phyloP scores from a whole-genome alignment of 768 basidiomycete species.

The Russula dissimulans region DNA sequence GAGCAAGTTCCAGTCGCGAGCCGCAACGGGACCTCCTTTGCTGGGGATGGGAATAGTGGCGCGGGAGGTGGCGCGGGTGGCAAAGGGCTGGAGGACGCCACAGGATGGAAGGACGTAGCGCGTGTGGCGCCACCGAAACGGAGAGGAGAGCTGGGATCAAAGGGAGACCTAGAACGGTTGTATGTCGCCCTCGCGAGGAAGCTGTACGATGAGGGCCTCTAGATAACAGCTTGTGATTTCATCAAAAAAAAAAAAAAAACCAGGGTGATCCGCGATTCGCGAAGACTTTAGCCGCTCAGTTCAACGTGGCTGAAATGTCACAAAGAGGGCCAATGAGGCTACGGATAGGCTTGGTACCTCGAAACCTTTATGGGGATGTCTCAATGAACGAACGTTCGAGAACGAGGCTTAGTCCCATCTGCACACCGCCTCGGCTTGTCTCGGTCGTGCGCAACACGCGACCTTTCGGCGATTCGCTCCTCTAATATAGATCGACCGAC shows the following conservation, averaged over 20 bases:
- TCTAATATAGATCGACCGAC: neutral
- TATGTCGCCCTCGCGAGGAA: constrained; percentile 84
- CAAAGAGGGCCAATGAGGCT: too few species aligned
- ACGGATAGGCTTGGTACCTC: too few species aligned
- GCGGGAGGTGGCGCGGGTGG: neutral
- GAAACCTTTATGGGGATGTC: too few species aligned
- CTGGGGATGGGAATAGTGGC: neutral
- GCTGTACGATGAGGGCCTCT: constrained; percentile 88
- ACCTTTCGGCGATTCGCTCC: constrained; percentile 1
- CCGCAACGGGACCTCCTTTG: constrained; percentile 6
- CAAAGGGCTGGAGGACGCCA: neutral
- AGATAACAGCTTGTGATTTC: neutral
- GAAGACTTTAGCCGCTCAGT: too few species aligned
- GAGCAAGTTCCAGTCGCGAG: constrained; percentile 41
- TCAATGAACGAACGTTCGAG: too few species aligned
- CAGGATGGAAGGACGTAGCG: neutral
- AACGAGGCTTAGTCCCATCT: too few species aligned
- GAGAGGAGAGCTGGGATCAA: constrained; percentile 48
- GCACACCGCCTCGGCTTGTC: neutral
- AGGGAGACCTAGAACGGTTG: constrained; percentile 78
- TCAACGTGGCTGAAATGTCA: too few species aligned
- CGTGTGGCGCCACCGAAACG: constrained; percentile 24
- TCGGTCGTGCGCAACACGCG: neutral
- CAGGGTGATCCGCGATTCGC: too few species aligned
- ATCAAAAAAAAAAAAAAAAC: too few species aligned